These are phyloP conservation scores for Vanrija humicola DNA, from an alignment of 1,284 basidiomycete genomes.

Conservation along the genomic window DNA sequence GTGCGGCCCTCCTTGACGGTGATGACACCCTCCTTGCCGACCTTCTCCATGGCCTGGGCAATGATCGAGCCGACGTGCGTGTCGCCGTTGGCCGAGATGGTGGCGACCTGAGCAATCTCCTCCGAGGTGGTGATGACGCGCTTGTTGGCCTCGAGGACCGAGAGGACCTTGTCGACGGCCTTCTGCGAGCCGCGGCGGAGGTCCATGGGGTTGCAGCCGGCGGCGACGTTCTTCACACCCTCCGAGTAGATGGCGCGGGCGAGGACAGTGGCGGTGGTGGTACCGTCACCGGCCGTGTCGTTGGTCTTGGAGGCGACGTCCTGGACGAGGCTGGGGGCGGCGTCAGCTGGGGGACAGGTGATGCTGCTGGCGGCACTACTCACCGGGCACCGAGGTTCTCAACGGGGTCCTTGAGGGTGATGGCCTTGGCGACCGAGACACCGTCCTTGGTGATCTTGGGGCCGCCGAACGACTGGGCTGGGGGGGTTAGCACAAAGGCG, in stretches of 20 bases:
- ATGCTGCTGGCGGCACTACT: conserved; percentile 30
- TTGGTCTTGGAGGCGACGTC: conserved; percentile 96
- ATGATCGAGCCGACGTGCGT: conserved; percentile 90
- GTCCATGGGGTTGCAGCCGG: conserved; percentile 98
- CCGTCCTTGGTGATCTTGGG: conserved; percentile 99
- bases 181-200: conserved; percentile 93
- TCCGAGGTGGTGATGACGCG: conserved; percentile 94
- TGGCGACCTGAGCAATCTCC: conserved; percentile 92
- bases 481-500: background rate
- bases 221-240: conserved; percentile 98
- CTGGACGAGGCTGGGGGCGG: conserved; percentile 70
- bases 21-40: conserved; percentile 99
- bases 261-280: conserved; percentile 95
- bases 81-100: conserved; percentile 97
- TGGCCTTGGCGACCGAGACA: conserved; percentile 96
- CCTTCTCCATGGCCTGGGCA: conserved; percentile 99
- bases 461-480: conserved; percentile 81
- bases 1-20: conserved; percentile 98
- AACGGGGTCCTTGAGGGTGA: conserved; percentile 94
- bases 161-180: conserved; percentile 91
- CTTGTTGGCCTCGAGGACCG: conserved; percentile 84
- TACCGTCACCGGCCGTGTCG: conserved; percentile 96
- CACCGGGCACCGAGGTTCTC: conserved; percentile 97
- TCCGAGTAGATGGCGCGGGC: conserved; percentile 96
- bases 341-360: background rate